phyloP scores from a whole-genome alignment of 768 basidiomycete species.

The Russula lepida region DNA sequence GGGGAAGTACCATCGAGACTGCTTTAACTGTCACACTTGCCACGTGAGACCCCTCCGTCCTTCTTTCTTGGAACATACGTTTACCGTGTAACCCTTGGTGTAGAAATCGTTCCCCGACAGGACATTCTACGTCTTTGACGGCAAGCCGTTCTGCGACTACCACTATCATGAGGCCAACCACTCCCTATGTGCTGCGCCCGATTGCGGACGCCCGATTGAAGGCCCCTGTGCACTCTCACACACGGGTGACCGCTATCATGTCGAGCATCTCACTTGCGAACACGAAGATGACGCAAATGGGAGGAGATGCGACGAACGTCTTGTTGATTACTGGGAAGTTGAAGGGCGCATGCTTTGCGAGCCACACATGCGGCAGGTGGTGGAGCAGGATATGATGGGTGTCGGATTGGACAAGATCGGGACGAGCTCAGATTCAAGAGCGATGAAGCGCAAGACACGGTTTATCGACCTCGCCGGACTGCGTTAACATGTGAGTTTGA shows the following conservation, averaged over 20 bases:
- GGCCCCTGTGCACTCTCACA: constrained; percentile 88
- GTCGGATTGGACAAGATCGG: constrained; percentile 11
- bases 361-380: constrained; percentile 47
- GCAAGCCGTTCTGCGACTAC: constrained; percentile 83
- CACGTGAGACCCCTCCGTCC: constrained; percentile 39
- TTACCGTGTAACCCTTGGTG: not conserved
- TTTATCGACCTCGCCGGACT: constrained; percentile 59
- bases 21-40: constrained; percentile 84
- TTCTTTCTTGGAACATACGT: not conserved
- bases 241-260: constrained; percentile 73
- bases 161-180: constrained; percentile 91
- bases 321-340: constrained; percentile 86
- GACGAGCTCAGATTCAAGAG: constrained; percentile 33
- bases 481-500: constrained; percentile 8
- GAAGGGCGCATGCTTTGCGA: constrained; percentile 84
- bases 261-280: constrained; percentile 83
- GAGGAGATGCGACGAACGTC: constrained; percentile 39
- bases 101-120: constrained; percentile 88
- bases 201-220: constrained; percentile 85
- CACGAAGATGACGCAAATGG: constrained; percentile 32
- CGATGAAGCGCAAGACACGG: constrained; percentile 70
- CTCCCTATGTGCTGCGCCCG: constrained; percentile 71
- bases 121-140: constrained; percentile 85
- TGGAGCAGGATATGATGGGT: constrained; percentile 23
- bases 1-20: constrained; percentile 89